Evolutionary conservation across 139 green algal species (phyloP).

Genomic region (Klebsormidium nitens): DNA sequence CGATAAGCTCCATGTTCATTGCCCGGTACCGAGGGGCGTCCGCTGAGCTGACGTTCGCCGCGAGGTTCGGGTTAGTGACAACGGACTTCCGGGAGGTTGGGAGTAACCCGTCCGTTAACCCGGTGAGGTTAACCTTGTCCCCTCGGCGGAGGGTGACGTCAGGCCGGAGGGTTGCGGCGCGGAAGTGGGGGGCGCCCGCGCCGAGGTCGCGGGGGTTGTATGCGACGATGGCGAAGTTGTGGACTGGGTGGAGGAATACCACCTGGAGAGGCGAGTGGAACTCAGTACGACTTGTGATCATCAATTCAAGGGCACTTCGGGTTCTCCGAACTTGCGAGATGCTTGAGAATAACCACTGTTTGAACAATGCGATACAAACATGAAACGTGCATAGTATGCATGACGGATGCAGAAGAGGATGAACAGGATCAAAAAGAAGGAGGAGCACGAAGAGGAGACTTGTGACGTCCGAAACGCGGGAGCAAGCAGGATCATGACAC

Average conservation of each 20-base stretch:
- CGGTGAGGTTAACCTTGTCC: constrained; percentile 50
- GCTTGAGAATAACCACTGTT: too few species aligned
- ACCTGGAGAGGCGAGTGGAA: constrained; percentile 25
- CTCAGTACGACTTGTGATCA: too few species aligned
- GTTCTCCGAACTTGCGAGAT: too few species aligned
- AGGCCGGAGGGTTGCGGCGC: constrained; percentile 23
- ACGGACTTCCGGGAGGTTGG: constrained; percentile 61
- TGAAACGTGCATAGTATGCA: too few species aligned
- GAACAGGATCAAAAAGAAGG: too few species aligned
- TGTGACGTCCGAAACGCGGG: too few species aligned
- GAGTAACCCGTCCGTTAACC: constrained; percentile 42
- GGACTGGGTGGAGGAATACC: constrained; percentile 40
- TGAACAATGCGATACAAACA: too few species aligned
- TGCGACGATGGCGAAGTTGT: constrained; percentile 39
- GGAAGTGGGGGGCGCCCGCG: background rate
- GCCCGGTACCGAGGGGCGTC: constrained; percentile 70
- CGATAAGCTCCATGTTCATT: constrained; percentile 84
- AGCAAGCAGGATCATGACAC: too few species aligned
- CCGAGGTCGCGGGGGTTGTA: constrained; percentile 20
- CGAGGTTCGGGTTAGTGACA: constrained; percentile 65
- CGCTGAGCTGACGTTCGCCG: constrained; percentile 51
- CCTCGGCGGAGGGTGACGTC: constrained; percentile 43
- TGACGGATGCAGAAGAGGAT: too few species aligned
- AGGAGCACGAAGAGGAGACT: too few species aligned
- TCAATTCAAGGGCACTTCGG: too few species aligned